Evolutionary conservation across 495 filamentous ascomycete species (phyloP), one percentile per base, ranked within the genome.

Genomic region (Saxophila tyrrhenica): DNA sequence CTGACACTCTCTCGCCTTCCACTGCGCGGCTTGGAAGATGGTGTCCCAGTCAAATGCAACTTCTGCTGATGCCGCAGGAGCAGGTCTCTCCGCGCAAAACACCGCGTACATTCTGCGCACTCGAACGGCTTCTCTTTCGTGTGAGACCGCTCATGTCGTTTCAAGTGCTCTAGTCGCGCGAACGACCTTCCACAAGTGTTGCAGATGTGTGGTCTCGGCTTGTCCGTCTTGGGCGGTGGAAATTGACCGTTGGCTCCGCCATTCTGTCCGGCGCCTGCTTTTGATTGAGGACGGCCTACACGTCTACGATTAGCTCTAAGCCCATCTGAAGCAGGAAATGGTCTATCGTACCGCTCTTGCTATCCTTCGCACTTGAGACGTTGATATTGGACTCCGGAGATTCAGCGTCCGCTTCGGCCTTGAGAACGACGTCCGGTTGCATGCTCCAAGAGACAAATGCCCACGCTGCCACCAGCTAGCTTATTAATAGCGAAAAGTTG

Each of bases 41-140:
- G 84, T 0, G 89, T 89, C 1, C 86, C 85, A n/a, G 89, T 94
- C 82, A 94, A 87, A 65, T 99, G 92, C 15, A 99, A 77, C 75
- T 99, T 99, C 75, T 99, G 92, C 73, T 99, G 92, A 70, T 99
- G 92, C 24, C 92, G 80, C 54, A 99, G 73, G 51, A 99, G 79
- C 55, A 99, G 70, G 68, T 99, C 92, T 54, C 92, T 80, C 32
- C 92, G 81, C 25, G 92, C 92, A 73, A 99, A 99, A 75, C 92
- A 97, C 65, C 92, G 74, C 20, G 87, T 76, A 66, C 92, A 99
- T 67, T 97, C 89, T 22, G 91, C 90, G 59, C 92, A 99, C 66
- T 95, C 91, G 65, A 99, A 99, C 1, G 92, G 92, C 74, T 98
- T 98, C 67, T 99, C 92, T 67, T 99, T 99, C 11, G 92, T 99